phyloP scores from a whole-genome alignment of 306 rosid species.

The Coriaria nepalensis region DNA sequence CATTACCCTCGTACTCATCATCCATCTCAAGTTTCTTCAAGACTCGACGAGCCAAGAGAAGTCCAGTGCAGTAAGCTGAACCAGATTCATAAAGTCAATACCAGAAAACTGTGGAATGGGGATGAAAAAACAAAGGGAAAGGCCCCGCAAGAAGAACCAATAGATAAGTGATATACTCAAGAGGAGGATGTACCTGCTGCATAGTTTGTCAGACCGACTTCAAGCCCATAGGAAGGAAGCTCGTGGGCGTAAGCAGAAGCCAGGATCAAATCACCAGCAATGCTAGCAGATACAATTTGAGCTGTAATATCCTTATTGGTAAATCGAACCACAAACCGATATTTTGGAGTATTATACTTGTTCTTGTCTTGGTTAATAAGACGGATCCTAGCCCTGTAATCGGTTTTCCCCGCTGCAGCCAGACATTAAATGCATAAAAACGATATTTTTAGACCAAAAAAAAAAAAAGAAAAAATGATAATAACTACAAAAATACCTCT shows the following conservation, averaged over 20 bases:
- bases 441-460: not conserved
- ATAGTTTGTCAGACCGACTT: conserved; percentile 83
- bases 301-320: conserved; percentile 69
- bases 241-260: conserved; percentile 78
- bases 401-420: conserved; percentile 73
- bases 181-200: conserved; percentile 51
- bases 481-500: conserved; percentile 30
- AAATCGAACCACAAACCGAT: conserved; percentile 62
- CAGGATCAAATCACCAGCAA: conserved; percentile 71
- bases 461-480: no score
- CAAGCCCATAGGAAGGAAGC: conserved; percentile 58
- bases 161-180: no score
- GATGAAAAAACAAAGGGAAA: not conserved
- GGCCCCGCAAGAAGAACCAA: no score
- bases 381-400: conserved; percentile 77
- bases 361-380: conserved; percentile 88
- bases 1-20: conserved; percentile 72
- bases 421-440: not conserved
- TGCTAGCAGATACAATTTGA: conserved; percentile 64
- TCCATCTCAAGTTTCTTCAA: conserved; percentile 69
- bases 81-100: not conserved
- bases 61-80: conserved; percentile 88
- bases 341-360: conserved; percentile 81
- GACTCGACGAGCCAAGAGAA: conserved; percentile 74
- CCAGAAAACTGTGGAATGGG: not conserved